Base-by-base conservation (phyloP, 371 early-diverging fungal species). In the Mortierella sp. region DNA sequence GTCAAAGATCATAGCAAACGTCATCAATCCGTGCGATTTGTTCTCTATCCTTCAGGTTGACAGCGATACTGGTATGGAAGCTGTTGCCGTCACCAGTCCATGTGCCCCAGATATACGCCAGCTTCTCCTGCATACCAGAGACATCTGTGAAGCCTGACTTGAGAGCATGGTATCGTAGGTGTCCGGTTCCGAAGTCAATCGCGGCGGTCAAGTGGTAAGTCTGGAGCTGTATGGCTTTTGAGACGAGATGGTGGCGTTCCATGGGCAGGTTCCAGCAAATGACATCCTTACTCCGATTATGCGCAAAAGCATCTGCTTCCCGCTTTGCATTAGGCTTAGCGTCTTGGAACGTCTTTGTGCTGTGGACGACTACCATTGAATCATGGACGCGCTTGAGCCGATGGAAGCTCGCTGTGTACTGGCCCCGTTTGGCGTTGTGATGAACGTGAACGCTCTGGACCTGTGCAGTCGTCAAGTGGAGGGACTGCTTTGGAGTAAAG, bases 401-500 rank as follows among this genome's bases (percentile, higher is more conserved):
- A 38, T 38, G 42, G 42, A 38, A 38, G 42, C 42, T 38, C 42
- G 42, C 42, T 38, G 42, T 38, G 42, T 38, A 38, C 42, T 38
- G 5, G 42, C 42, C 42, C 42, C 42, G 42, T 38, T 38, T 38
- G 42, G 42, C 42, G 42, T 38, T 38, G 42, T 38, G 42, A 38
- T 38, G 42, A 38, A 38, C 42, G 42, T 38, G 42, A 38, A 38
- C 42, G 42, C 42, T 38, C 42, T 38, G 42, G 42, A 55, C 42
- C 52, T 52, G 19, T 16, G 52, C 19, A 52, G 52, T 52, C 19
- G 52, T 21, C 52, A 55, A n/a, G 26, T 8, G 57, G n/a, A 55
- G 57, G n/a, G 57, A 31, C 38, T 54, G 73, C 54, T 54, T 54
- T 50, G 54, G 73, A 73, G 73, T 31, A 31, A 54, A 73, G 34